Percentiles rank a stretch among this genome's conserved stretches.
phyloP scores from a whole-genome alignment of 2,329 filamentous ascomycete genomes.

The Hypoxylon sp. region DNA sequence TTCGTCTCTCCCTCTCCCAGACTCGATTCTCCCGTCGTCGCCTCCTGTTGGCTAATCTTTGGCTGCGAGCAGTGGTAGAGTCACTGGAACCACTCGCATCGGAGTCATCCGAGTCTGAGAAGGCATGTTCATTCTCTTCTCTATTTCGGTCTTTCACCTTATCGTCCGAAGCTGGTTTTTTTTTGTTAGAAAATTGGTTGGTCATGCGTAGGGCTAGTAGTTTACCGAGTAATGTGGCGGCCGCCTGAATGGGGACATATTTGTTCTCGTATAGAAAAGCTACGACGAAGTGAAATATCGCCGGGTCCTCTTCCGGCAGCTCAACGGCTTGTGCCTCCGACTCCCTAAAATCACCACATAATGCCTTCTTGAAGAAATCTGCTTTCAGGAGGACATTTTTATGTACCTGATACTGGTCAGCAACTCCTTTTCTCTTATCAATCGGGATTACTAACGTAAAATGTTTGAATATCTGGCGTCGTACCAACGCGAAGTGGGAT shows the following conservation, averaged over 20 bases:
- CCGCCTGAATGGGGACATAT: constrained; percentile 56
- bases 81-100: constrained; percentile 47
- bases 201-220: background rate
- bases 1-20: constrained; percentile 52
- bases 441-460: constrained; percentile 47
- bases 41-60: constrained; percentile 46
- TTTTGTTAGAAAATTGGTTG: background rate
- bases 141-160: constrained; percentile 56
- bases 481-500: constrained; percentile 56
- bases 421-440: constrained; percentile 36
- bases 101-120: constrained; percentile 45
- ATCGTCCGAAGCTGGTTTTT: constrained; percentile 38
- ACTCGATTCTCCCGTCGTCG: constrained; percentile 49
- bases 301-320: constrained; percentile 60
- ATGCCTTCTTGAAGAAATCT: constrained; percentile 59
- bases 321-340: constrained; percentile 56
- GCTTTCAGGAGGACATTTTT: constrained; percentile 55
- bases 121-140: constrained; percentile 47
- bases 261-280: constrained; percentile 60
- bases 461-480: constrained; percentile 53
- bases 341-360: constrained; percentile 58
- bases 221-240: constrained; percentile 52
- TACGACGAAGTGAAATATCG: constrained; percentile 60
- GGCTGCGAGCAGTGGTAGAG: constrained; percentile 47
- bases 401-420: constrained; percentile 51